A percentile compares a stretch with the other conserved stretches of the same genome.
phyloP scores from a whole-genome alignment of 345 rosid genomes.

The Crucihimalaya himalaica region DNA sequence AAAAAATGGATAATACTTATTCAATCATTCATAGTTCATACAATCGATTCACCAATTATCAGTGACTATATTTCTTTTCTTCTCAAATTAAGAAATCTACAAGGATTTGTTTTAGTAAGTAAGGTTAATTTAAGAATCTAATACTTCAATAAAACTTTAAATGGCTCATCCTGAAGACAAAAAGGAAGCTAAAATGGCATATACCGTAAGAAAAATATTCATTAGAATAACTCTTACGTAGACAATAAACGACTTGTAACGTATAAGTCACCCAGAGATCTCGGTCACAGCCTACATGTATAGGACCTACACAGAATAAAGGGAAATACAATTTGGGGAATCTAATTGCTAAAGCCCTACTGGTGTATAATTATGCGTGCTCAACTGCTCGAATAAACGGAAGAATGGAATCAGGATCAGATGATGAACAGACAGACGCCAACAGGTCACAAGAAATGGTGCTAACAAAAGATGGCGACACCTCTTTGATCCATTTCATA shows the following conservation, averaged over 20 bases:
- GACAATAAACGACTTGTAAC: conserved; percentile 25
- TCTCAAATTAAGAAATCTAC: background rate
- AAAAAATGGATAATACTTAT: background rate
- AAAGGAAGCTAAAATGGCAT: conserved; percentile 1
- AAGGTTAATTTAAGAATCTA: background rate
- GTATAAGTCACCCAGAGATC: conserved; percentile 4
- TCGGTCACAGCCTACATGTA: conserved; percentile 5
- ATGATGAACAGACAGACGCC: conserved; percentile 49
- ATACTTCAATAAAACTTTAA: background rate
- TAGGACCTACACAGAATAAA: conserved; percentile 24
- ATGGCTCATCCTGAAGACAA: background rate
- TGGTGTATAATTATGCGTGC: conserved; percentile 10
- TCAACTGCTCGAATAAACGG: conserved; percentile 35
- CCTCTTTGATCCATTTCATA: conserved; percentile 48
- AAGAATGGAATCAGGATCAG: conserved; percentile 47
- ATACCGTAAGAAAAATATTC: background rate
- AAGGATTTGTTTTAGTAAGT: background rate
- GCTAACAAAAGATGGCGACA: conserved; percentile 46
- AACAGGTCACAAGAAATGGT: conserved; percentile 47
- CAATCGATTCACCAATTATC: background rate
- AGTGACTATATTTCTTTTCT: background rate
- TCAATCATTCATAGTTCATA: background rate
- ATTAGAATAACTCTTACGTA: conserved; percentile 16
- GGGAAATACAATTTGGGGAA: conserved; percentile 29
- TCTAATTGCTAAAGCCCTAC: conserved; percentile 5